Evolutionary conservation across 352 stramenopile genomes (phyloP), one percentile per base, ranked within the genome.

Genomic region (Thraustochytrium striatum): DNA sequence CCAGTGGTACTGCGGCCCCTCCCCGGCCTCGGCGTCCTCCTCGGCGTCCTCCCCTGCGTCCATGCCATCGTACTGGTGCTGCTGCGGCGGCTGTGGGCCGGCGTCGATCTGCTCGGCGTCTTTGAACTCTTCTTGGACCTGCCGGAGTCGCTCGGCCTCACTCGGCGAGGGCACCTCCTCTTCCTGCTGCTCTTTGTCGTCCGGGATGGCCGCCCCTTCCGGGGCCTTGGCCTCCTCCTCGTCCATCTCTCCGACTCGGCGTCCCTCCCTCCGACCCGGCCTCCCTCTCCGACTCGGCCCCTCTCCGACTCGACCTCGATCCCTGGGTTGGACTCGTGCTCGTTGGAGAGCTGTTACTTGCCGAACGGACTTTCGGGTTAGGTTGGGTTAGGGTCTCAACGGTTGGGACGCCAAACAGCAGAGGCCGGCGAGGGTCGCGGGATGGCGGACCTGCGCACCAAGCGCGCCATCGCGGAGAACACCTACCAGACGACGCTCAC

Each of bases 401-500:
- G n/a, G n/a, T n/a, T n/a, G 43, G 43, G 21, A 52, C 43, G 43
- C 9, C 9, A 9, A 52, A 21, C 43, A 52, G 43, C 43, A 52
- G 43, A 52, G 43, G n/a, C n/a, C n/a, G n/a, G n/a, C n/a, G n/a
- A n/a, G n/a, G n/a, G n/a, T n/a, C n/a, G n/a, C n/a, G 55, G 3
- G 0, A 79, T 69, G 69, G 57, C 69, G 30, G 69, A 79, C 69
- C 53, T 61, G 25, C 50, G 69, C 33, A 69, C 69, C 30, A 79
- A 79, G 69, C 50, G 50, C 11, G 38, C 72, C 21, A 16, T 79
- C 28, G 21, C 36, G 11, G 69, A 79, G 55, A 79, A 79, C 55
- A 79, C 69, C 32, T 79, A 79, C 57, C 69, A 79, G 55, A 79
- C 69, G 13, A 72, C 69, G 50, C 39, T 79, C 25, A 65, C 69